A percentile compares a stretch with the other conserved stretches of the same genome.
Evolutionary conservation across 2,329 filamentous ascomycete genomes (phyloP).

Genomic region (Calcarisporium arbuscula): DNA sequence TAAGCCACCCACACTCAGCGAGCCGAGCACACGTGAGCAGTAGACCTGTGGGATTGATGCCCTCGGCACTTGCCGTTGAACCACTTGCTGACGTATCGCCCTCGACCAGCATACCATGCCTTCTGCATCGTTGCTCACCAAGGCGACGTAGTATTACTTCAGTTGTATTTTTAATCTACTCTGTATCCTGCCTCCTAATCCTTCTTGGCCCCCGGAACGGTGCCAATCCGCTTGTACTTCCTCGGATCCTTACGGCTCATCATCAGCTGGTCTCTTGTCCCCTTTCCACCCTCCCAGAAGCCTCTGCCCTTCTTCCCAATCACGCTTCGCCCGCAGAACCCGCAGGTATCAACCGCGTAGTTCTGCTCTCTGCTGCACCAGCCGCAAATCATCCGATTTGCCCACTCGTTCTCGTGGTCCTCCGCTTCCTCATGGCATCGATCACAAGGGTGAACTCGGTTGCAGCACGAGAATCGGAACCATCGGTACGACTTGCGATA

Average conservation of each 20-base stretch:
- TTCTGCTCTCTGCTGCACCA: conserved; percentile 76
- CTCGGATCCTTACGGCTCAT: conserved; percentile 75
- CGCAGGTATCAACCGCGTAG: conserved; percentile 70
- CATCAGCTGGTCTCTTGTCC: conserved; percentile 61
- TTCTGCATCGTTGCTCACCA: too few species aligned
- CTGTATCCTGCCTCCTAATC: conserved; percentile 4
- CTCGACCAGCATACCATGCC: too few species aligned
- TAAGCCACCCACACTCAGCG: too few species aligned
- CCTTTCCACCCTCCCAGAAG: conserved; percentile 85
- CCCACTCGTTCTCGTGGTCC: conserved; percentile 73
- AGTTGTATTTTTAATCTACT: too few species aligned
- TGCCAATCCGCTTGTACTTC: conserved; percentile 60
- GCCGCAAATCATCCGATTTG: conserved; percentile 77
- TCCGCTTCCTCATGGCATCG: conserved; percentile 68
- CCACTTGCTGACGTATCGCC: too few species aligned
- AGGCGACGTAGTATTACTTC: too few species aligned
- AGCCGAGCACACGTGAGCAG: too few species aligned
- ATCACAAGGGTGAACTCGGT: conserved; percentile 54
- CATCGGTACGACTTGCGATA: conserved; percentile 55
- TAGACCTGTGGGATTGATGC: too few species aligned
- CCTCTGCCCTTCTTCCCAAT: conserved; percentile 60
- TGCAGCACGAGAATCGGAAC: conserved; percentile 61
- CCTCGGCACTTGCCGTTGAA: too few species aligned
- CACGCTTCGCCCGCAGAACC: conserved; percentile 63
- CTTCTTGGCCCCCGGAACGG: conserved; percentile 17